Conservation (phyloP, 148 eudicot genomes). For the Rhododendron ovatum region DNA sequence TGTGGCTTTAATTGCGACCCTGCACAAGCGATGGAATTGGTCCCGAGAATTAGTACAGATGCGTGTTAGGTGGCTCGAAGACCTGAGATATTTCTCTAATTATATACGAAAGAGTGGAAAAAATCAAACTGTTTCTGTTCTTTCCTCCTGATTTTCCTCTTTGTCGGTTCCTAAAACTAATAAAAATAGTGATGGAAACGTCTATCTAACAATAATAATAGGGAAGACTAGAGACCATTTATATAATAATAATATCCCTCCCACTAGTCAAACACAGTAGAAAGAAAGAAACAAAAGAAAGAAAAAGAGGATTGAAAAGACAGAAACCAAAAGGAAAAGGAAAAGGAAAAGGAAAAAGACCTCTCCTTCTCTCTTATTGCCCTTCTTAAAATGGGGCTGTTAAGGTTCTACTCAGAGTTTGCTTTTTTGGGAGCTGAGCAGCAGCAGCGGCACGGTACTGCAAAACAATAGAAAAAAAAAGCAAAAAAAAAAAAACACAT, state of each 20-base stretch:
- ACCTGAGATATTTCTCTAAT: not conserved
- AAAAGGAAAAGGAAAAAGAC: not conserved
- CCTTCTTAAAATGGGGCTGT: constrained; percentile 38
- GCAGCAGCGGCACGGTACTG: constrained; percentile 21
- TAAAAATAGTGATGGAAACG: not conserved
- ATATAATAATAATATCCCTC: not conserved
- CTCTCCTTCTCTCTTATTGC: not conserved
- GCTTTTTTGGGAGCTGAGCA: constrained; percentile 25
- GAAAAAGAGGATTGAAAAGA: not conserved
- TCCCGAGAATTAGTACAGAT: no score
- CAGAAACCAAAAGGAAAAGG: not conserved
- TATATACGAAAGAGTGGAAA: not conserved
- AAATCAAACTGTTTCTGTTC: not conserved
- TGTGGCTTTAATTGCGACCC: no score
- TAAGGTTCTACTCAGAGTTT: constrained; percentile 30
- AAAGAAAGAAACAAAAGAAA: not conserved
- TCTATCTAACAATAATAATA: not conserved
- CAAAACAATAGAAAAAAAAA: not conserved
- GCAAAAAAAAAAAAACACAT: not conserved
- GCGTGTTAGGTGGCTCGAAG: no score
- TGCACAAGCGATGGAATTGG: no score
- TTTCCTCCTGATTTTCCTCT: not conserved
- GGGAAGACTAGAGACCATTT: not conserved
- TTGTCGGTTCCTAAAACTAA: not conserved
- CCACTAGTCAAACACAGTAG: not conserved